Conservation (phyloP, 305 asterid species). For the Plantago rigida region DNA sequence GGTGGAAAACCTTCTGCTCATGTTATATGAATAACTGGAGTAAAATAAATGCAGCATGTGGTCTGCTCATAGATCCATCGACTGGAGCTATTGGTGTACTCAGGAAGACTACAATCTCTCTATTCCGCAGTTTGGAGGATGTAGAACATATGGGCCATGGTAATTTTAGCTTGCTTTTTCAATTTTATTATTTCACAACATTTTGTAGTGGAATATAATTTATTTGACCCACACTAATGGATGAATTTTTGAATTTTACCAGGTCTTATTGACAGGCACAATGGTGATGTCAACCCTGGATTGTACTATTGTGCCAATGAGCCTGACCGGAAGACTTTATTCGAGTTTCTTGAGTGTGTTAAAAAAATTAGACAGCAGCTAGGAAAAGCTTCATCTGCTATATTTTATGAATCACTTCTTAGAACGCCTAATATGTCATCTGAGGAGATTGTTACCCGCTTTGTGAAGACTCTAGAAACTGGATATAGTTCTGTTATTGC, state of each 20-base stretch:
- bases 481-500: conserved; percentile 62
- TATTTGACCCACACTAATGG: conserved; percentile 20
- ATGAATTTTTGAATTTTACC: conserved; percentile 25
- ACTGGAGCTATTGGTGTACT: conserved; percentile 70
- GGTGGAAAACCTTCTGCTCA: conserved; percentile 66
- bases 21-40: conserved; percentile 69
- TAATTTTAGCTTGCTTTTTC: conserved; percentile 28
- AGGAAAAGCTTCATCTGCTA: conserved; percentile 77
- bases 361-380: conserved; percentile 67
- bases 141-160: conserved; percentile 68
- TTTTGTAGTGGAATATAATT: conserved; percentile 9
- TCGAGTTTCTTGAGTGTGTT: conserved; percentile 62
- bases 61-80: conserved; percentile 64
- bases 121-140: conserved; percentile 79
- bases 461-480: conserved; percentile 61
- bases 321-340: conserved; percentile 47
- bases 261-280: conserved; percentile 60
- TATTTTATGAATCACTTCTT: conserved; percentile 64
- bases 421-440: conserved; percentile 47
- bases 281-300: conserved; percentile 30
- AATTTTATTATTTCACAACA: conserved; percentile 21
- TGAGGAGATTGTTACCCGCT: conserved; percentile 69
- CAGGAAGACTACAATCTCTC: conserved; percentile 62
- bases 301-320: conserved; percentile 41
- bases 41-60: conserved; percentile 61